Percentiles rank a stretch among this genome's conserved stretches.
Evolutionary conservation across 345 rosid genomes (phyloP).

Genomic region (Eucalyptus cloeziana): DNA sequence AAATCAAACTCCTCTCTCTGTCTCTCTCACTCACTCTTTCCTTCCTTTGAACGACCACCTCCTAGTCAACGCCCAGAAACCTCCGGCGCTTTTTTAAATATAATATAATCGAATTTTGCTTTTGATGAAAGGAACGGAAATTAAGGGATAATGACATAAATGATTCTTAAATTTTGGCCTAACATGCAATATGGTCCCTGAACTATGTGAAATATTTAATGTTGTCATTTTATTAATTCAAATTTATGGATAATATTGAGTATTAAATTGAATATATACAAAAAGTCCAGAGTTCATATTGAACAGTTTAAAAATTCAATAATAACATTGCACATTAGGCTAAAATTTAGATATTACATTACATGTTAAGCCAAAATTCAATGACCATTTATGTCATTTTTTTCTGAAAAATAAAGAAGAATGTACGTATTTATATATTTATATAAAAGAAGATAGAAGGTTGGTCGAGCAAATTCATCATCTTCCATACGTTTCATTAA

Average conservation of each 20-base stretch:
- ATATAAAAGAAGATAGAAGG: neutral
- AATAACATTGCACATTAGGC: no score
- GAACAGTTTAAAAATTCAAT: no score
- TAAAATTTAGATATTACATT: no score
- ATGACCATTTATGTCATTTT: fast-evolving
- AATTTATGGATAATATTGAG: neutral
- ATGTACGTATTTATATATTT: no score
- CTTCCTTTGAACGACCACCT: neutral
- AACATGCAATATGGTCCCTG: no score
- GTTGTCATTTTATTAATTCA: no score
- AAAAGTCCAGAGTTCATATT: no score
- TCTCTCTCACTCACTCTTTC: neutral
- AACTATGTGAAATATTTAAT: no score
- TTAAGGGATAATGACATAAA: no score
- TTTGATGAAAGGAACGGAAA: fast-evolving
- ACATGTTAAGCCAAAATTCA: fast-evolving
- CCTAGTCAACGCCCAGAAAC: neutral
- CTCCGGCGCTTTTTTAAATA: neutral
- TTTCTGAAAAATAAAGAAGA: no score
- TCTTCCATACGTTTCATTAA: neutral
- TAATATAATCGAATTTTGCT: neutral
- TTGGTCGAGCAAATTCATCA: neutral
- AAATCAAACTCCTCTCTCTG: neutral
- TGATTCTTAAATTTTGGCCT: fast-evolving
- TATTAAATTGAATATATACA: no score